phyloP scores from a whole-genome alignment of 148 eudicot species.

The Rhododendron griersonianum region DNA sequence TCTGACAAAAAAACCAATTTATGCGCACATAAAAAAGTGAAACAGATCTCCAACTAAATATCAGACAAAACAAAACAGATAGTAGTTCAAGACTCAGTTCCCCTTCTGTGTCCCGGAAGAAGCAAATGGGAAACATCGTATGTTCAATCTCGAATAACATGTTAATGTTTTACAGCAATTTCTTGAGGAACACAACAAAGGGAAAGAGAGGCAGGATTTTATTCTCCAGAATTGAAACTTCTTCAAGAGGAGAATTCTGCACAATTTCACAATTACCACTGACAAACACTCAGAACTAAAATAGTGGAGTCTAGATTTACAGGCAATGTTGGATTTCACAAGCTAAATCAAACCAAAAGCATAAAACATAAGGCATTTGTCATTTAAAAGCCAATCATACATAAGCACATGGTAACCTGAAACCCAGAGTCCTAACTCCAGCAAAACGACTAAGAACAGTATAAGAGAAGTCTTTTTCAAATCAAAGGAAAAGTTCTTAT shows the following conservation, averaged over 20 bases:
- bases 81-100: not conserved
- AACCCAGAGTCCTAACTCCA: not conserved
- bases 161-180: not conserved
- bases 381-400: not conserved
- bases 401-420: not conserved
- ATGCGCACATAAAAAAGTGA: conserved; percentile 20
- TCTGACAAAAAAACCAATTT: conserved; percentile 42
- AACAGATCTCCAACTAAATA: conserved; percentile 2
- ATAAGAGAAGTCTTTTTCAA: not conserved
- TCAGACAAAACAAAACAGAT: conserved; percentile 10
- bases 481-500: not conserved
- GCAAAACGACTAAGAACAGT: not conserved
- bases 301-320: not conserved
- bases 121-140: not conserved
- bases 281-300: not conserved
- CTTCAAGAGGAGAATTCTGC: not conserved
- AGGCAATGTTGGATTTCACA: not conserved
- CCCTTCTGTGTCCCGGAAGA: not conserved
- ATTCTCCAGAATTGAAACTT: not conserved
- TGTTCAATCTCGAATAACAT: not conserved
- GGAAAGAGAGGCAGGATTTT: not conserved
- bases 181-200: not conserved
- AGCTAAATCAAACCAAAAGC: not conserved
- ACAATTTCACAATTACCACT: not conserved
- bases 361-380: not conserved